phyloP scores from a whole-genome alignment of 768 basidiomycete species.

The Leccinum variicolor region DNA sequence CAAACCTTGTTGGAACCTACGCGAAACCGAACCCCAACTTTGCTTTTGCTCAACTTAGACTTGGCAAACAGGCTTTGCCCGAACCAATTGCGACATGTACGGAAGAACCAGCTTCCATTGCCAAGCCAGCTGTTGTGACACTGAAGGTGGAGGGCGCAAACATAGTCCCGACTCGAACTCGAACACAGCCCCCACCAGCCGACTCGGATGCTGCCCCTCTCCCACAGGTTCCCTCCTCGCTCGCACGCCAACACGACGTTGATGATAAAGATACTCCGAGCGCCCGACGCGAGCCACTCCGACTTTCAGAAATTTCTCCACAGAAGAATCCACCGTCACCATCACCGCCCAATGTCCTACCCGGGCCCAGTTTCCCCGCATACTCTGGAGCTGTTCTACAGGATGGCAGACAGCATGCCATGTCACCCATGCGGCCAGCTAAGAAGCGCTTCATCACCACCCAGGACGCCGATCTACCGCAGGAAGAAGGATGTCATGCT shows the following conservation, averaged over 20 bases:
- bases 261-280: not conserved
- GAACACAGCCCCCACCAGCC: conserved; percentile 6
- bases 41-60: conserved; percentile 19
- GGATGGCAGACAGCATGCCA: conserved; percentile 18
- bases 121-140: not conserved
- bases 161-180: not conserved
- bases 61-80: conserved; percentile 21
- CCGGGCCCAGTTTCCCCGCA: conserved; percentile 5
- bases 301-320: conserved; percentile 53
- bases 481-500: conserved; percentile 9
- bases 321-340: conserved; percentile 11
- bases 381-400: conserved; percentile 13
- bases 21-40: not conserved
- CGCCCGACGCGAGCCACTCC: conserved; percentile 28
- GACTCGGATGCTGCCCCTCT: not conserved
- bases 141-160: conserved; percentile 1
- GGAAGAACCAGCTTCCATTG: not conserved
- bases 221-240: not conserved
- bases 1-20: conserved; percentile 19
- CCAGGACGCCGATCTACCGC: conserved; percentile 21
- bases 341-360: conserved; percentile 5
- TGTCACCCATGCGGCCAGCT: conserved; percentile 41
- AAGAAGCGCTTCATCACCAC: conserved; percentile 45
- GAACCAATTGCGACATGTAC: conserved; percentile 4
- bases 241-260: not conserved